A percentile compares a stretch with the other conserved stretches of the same genome.
These are phyloP conservation scores for Ustilago xerochloae DNA, from an alignment of 1,284 basidiomycete species.

Conservation along the genomic window DNA sequence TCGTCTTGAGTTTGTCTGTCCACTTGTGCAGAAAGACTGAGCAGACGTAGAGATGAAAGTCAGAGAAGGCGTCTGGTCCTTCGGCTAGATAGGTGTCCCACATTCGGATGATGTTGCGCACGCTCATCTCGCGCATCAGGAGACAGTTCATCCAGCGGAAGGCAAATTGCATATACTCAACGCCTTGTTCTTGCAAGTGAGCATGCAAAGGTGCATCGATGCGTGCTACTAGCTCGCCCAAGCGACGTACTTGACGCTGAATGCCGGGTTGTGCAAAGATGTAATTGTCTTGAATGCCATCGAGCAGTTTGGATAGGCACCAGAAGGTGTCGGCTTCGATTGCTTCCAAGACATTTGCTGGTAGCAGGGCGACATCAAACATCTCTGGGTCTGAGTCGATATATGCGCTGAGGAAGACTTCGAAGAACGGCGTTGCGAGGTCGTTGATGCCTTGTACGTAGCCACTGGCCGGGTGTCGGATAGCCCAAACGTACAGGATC, in stretches of 20 bases:
- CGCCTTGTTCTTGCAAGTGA: conserved; percentile 62
- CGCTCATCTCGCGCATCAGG: conserved; percentile 69
- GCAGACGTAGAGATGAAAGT: conserved; percentile 67
- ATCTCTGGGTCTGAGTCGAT: conserved; percentile 61
- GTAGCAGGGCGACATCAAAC: conserved; percentile 62
- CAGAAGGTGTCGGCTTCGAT: conserved; percentile 68
- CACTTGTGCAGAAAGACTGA: conserved; percentile 65
- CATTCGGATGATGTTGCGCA: conserved; percentile 65
- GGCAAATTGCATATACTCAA: conserved; percentile 68
- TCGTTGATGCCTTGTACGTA: conserved; percentile 68
- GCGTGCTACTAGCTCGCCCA: conserved; percentile 62
- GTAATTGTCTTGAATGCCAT: conserved; percentile 68
- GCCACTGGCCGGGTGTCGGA: conserved; percentile 66
- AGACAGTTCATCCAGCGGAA: conserved; percentile 69
- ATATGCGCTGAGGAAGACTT: conserved; percentile 66
- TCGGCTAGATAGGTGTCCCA: conserved; percentile 68
- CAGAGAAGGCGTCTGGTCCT: conserved; percentile 65
- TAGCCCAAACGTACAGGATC: conserved; percentile 67
- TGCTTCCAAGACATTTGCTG: conserved; percentile 55
- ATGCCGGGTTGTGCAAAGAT: conserved; percentile 67
- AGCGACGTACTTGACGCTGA: conserved; percentile 61
- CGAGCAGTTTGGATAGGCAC: conserved; percentile 65
- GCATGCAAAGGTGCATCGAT: conserved; percentile 66
- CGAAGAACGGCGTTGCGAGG: conserved; percentile 67
- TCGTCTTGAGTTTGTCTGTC: conserved; percentile 57